Conservation (phyloP, 257 asterid species). For the Henckelia pumila region DNA sequence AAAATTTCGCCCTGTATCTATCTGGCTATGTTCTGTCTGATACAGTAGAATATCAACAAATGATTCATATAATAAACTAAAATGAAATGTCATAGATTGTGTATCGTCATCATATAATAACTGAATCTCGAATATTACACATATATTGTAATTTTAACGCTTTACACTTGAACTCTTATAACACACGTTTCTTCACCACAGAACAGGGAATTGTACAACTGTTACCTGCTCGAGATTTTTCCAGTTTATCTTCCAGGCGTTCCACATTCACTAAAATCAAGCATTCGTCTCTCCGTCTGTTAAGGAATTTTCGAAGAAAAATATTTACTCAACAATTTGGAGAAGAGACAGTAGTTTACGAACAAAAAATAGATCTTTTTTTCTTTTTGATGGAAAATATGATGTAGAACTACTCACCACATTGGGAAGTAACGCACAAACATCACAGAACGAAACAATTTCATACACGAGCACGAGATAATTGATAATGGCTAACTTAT, state of each 20-base stretch:
- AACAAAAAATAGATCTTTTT: background rate
- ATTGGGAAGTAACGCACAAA: background rate
- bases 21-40: background rate
- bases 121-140: constrained; percentile 8
- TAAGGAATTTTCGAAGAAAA: constrained; percentile 9
- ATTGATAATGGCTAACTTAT: background rate
- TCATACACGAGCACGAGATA: background rate
- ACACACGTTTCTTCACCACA: constrained; percentile 49
- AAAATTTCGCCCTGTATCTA: background rate
- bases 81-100: constrained; percentile 20
- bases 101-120: constrained; percentile 4
- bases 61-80: constrained; percentile 14
- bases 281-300: constrained; percentile 77
- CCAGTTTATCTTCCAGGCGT: constrained; percentile 60
- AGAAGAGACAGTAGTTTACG: background rate
- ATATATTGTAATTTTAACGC: background rate
- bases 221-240: constrained; percentile 34
- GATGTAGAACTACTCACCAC: too few species aligned
- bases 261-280: constrained; percentile 84
- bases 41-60: constrained; percentile 5
- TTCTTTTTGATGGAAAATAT: background rate
- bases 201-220: constrained; percentile 60
- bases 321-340: background rate
- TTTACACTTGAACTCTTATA: constrained; percentile 12
- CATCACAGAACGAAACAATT: background rate